Base-by-base conservation (phyloP, 331 rosid species). In the Prunus yedoensis region DNA sequence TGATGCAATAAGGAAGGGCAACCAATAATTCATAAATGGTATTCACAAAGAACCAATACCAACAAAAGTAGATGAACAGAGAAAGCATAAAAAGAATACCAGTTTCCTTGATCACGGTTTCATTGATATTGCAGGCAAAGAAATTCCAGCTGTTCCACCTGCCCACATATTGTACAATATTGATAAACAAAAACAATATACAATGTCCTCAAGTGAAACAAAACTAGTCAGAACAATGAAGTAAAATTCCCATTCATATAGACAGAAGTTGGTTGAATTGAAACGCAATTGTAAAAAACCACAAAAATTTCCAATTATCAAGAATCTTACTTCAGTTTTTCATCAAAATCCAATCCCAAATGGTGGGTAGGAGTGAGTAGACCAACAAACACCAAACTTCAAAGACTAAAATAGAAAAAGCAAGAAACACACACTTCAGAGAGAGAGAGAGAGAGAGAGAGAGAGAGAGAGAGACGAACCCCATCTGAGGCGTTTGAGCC, bases 71-170 rank as follows among this genome's bases (percentile, higher is more conserved):
- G 70, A 62, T 30, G 43, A 62, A 28, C 67, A 1, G 16, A 7
- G 20, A 62, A 65, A 80, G 67, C 59, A 47, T n/a, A 77, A 71
- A 76, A 80, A 50, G 8, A 23, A 46, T 74, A 95, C 99, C 99
- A 6, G 92, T 89, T 90, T 95, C 97, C 87, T 82, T 92, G 71
- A 95, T 88, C 64, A 90, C 87, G 0, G 88, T 87, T 83, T 95
- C 99, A 79, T 84, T 88, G 63, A 95, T 92, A 74, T 92, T 83
- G 90, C 99, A 95, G 54, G 97, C 97, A 76, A 90, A 95, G 86
- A 95, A 95, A 83, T 95, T 95, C 99, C 99, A 95, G 89, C 99
- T 95, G 82, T 92, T 95, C 99, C 99, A 95, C 78, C 99, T 95
- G 82, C 82, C 50, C 65, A 58, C 74, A 59, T 25, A 61, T 16